Evolutionary conservation across 2,329 filamentous ascomycete genomes (phyloP).

Genomic region (Bipolaris victoriae): DNA sequence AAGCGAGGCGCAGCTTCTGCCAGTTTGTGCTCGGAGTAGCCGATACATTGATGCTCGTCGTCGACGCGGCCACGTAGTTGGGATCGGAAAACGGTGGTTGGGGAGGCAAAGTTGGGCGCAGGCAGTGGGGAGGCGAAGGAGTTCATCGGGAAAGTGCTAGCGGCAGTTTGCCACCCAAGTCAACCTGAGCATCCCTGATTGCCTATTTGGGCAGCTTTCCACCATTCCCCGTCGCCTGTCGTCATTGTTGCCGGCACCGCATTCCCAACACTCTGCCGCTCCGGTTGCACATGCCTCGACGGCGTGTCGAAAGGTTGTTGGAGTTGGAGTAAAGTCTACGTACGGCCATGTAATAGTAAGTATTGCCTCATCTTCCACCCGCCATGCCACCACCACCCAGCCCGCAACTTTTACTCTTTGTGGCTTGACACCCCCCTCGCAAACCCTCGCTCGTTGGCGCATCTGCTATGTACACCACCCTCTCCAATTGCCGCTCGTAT

Average conservation of each 20-base stretch:
- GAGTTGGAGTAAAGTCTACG: too few relatives aligned
- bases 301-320: neutral
- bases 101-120: conserved; percentile 22
- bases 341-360: too few relatives aligned
- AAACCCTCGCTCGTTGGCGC: neutral
- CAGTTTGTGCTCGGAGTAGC: conserved; percentile 20
- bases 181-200: conserved; percentile 13
- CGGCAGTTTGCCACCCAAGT: conserved; percentile 24
- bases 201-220: conserved; percentile 17
- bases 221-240: conserved; percentile 6
- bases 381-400: neutral
- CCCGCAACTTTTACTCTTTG: neutral
- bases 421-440: neutral
- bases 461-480: neutral
- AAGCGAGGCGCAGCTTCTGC: neutral
- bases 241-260: conserved; percentile 7
- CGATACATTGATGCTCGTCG: conserved; percentile 15
- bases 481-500: neutral
- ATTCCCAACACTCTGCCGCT: neutral
- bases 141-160: conserved; percentile 3
- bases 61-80: conserved; percentile 5
- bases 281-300: neutral
- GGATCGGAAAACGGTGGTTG: conserved; percentile 3
- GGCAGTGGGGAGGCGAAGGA: conserved; percentile 15
- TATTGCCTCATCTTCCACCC: too few relatives aligned